phyloP scores from a whole-genome alignment of 768 basidiomycete species.

The Porphyrellus cyaneotinctus region DNA sequence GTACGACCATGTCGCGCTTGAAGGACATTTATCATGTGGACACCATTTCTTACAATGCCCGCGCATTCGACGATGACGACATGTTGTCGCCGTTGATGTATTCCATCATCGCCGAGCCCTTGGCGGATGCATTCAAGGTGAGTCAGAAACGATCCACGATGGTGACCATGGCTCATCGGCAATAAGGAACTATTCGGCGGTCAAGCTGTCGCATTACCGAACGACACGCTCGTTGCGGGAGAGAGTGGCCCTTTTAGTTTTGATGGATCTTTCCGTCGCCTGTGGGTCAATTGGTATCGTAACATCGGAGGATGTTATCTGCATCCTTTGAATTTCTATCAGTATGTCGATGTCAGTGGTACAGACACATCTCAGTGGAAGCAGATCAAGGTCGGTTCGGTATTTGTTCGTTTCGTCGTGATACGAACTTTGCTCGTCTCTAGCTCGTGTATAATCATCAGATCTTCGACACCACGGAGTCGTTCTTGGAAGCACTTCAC shows the following conservation, averaged over 20 bases:
- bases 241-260: conserved; percentile 51
- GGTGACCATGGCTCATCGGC: not conserved
- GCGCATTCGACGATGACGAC: conserved; percentile 33
- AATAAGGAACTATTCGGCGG: conserved; percentile 48
- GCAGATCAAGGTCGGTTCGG: conserved; percentile 44
- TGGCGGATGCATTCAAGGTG: conserved; percentile 42
- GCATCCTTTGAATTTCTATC: conserved; percentile 53
- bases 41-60: conserved; percentile 52
- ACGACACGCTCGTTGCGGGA: conserved; percentile 48
- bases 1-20: conserved; percentile 40
- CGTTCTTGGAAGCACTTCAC: conserved; percentile 50
- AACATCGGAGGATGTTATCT: conserved; percentile 50
- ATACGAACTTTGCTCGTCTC: not conserved
- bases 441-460: conserved; percentile 60
- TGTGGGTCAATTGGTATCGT: conserved; percentile 49
- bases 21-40: conserved; percentile 51
- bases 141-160: not conserved
- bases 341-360: conserved; percentile 54
- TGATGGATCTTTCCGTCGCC: conserved; percentile 55
- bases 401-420: not conserved
- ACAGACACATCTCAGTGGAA: conserved; percentile 51
- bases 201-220: conserved; percentile 38
- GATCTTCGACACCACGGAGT: conserved; percentile 44
- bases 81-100: conserved; percentile 29
- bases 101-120: conserved; percentile 30